Percentiles rank a stretch among this genome's conserved stretches.
These are phyloP conservation scores for Aspergillus indologenus DNA, from an alignment of 495 filamentous ascomycete genomes.

Conservation along the genomic window DNA sequence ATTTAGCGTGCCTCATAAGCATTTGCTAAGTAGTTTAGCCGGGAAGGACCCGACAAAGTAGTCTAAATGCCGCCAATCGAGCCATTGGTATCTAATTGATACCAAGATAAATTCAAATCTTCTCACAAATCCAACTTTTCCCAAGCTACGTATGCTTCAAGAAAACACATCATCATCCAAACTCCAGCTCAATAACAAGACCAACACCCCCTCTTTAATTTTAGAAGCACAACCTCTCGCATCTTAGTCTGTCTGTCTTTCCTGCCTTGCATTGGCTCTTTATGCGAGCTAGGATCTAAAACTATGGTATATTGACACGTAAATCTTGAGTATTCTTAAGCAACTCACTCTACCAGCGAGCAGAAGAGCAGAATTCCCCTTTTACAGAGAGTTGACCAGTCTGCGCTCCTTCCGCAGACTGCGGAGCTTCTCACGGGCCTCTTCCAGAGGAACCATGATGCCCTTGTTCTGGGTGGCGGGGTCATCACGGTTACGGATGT, in stretches of 20 bases:
- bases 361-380: neutral
- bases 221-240: neutral
- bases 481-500: constrained; percentile 89
- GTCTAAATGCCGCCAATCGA: too few species aligned
- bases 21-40: too few species aligned
- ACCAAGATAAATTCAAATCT: too few species aligned
- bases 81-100: too few species aligned
- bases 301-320: constrained; percentile 3
- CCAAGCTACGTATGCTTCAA: neutral
- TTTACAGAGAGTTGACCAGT: constrained; percentile 50
- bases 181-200: neutral
- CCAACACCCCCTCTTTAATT: neutral
- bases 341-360: neutral
- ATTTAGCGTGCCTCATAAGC: neutral
- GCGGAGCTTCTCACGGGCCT: constrained; percentile 70
- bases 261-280: neutral
- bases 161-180: neutral
- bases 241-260: neutral
- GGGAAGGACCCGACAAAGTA: neutral
- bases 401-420: constrained; percentile 64
- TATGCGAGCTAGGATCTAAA: constrained; percentile 5
- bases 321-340: neutral
- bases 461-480: constrained; percentile 74
- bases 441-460: constrained; percentile 68
- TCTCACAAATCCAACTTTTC: too few species aligned